phyloP scores from a whole-genome alignment of 805 yeast genomes.

The Lipomyces mesembrius region DNA sequence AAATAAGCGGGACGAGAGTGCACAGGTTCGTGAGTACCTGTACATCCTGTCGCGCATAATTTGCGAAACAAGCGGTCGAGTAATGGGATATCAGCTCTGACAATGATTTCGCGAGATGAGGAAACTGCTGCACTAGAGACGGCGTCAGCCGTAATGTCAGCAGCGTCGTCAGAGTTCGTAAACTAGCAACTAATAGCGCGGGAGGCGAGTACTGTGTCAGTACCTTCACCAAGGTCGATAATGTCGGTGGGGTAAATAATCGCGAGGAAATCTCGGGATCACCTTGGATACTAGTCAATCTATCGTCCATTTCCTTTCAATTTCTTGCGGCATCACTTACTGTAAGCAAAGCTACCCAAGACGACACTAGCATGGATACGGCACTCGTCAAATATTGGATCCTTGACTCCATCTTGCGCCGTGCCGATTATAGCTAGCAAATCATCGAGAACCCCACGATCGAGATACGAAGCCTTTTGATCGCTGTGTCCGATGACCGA shows the following conservation, averaged over 20 bases:
- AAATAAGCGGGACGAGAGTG: slow-evolving; percentile 20
- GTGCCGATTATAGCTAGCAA: slow-evolving; percentile 39
- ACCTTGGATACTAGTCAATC: slow-evolving; percentile 15
- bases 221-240: slow-evolving; percentile 19
- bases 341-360: slow-evolving; percentile 44
- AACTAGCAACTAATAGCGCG: slow-evolving; percentile 19
- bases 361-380: slow-evolving; percentile 41
- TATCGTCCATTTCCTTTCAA: not conserved
- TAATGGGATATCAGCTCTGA: slow-evolving; percentile 15
- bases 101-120: slow-evolving; percentile 15
- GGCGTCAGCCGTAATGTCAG: slow-evolving; percentile 21
- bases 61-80: slow-evolving; percentile 1
- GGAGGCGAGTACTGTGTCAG: slow-evolving; percentile 20
- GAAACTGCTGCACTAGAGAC: slow-evolving; percentile 12
- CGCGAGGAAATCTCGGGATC: slow-evolving; percentile 30
- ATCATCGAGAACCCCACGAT: slow-evolving; percentile 36
- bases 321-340: slow-evolving; percentile 27
- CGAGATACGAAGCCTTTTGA: slow-evolving; percentile 40
- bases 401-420: slow-evolving; percentile 17
- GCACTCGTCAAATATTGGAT: slow-evolving; percentile 19
- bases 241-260: slow-evolving; percentile 14
- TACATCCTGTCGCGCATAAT: not conserved
- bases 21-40: slow-evolving; percentile 21
- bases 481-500: slow-evolving; percentile 46
- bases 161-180: slow-evolving; percentile 29